phyloP scores from a whole-genome alignment of 2,329 filamentous ascomycete genomes.

The Talaromyces sp. region DNA sequence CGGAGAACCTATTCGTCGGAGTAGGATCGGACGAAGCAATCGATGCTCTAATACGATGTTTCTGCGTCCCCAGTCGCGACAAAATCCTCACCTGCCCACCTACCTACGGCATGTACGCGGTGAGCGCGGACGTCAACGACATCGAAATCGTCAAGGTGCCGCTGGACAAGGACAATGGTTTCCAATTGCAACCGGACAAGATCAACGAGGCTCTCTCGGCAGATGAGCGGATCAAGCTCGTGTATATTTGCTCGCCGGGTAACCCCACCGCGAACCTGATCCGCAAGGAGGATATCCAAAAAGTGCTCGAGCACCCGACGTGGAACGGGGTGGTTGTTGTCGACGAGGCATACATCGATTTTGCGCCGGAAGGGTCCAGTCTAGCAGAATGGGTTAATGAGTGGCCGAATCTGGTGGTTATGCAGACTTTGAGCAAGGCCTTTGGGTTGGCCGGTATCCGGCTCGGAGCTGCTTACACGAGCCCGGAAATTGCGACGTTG shows the following conservation, averaged over 20 bases:
- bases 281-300: constrained; percentile 65
- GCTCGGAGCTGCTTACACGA: constrained; percentile 77
- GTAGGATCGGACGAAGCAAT: constrained; percentile 97
- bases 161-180: constrained; percentile 63
- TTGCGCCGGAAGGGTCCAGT: constrained; percentile 70
- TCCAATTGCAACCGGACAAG: constrained; percentile 65
- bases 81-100: constrained; percentile 92
- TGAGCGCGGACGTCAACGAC: constrained; percentile 92
- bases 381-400: constrained; percentile 87
- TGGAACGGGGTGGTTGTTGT: constrained; percentile 95
- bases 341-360: constrained; percentile 97
- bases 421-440: constrained; percentile 98
- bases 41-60: constrained; percentile 86
- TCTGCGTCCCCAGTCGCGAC: constrained; percentile 81
- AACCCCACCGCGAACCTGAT: constrained; percentile 85
- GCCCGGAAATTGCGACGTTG: constrained; percentile 65
- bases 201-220: constrained; percentile 61
- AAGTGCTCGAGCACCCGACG: constrained; percentile 73
- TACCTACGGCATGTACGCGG: constrained; percentile 97
- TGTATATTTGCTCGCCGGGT: constrained; percentile 89
- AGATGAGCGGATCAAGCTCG: constrained; percentile 69
- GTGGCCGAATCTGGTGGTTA: constrained; percentile 91
- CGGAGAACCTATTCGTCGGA: constrained; percentile 86
- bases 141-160: constrained; percentile 81
- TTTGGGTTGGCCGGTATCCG: constrained; percentile 94